phyloP scores from a whole-genome alignment of 192 early-diverging fungal species.

The Coemansia sp. region DNA sequence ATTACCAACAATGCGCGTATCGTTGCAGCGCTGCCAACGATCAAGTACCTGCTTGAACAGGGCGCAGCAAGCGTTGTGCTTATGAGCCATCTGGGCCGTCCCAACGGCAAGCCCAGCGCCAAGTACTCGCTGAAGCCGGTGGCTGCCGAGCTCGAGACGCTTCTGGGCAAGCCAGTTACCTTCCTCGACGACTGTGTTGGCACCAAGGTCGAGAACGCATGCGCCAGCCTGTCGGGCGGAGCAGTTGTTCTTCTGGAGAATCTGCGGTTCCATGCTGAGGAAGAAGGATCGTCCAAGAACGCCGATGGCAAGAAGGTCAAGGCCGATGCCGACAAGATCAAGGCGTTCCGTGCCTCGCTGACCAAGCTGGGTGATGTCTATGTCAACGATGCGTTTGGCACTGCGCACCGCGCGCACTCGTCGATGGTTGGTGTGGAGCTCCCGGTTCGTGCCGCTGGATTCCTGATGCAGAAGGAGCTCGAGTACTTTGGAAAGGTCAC shows the following conservation, averaged over 20 bases:
- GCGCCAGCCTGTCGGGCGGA: constrained; percentile 66
- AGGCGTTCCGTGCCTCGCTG: constrained; percentile 88
- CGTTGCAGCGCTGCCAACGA: constrained; percentile 89
- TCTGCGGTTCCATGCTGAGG: constrained; percentile 97
- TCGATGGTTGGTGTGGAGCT: constrained; percentile 97
- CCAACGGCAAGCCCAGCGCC: constrained; percentile 82
- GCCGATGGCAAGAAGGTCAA: constrained; percentile 89
- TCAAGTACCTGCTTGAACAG: constrained; percentile 86
- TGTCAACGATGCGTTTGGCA: constrained; percentile 99
- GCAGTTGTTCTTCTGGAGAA: constrained; percentile 95
- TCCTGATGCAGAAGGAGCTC: constrained; percentile 99
- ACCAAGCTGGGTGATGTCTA: constrained; percentile 94
- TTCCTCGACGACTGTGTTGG: constrained; percentile 97
- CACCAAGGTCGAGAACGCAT: constrained; percentile 76
- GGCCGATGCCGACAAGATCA: constrained; percentile 78
- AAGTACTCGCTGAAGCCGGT: constrained; percentile 96
- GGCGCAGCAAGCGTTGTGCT: constrained; percentile 88
- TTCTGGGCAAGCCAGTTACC: constrained; percentile 79
- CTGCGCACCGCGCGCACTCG: constrained; percentile 97
- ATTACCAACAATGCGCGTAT: constrained; percentile 99
- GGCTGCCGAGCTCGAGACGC: constrained; percentile 74
- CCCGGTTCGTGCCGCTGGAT: constrained; percentile 87
- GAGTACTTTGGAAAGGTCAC: constrained; percentile 98
- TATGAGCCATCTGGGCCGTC: constrained; percentile 97
- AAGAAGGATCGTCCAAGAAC: constrained; percentile 94